Base-by-base conservation (phyloP, 2,329 filamentous ascomycete species). In the Chaetomiaceae sp. region DNA sequence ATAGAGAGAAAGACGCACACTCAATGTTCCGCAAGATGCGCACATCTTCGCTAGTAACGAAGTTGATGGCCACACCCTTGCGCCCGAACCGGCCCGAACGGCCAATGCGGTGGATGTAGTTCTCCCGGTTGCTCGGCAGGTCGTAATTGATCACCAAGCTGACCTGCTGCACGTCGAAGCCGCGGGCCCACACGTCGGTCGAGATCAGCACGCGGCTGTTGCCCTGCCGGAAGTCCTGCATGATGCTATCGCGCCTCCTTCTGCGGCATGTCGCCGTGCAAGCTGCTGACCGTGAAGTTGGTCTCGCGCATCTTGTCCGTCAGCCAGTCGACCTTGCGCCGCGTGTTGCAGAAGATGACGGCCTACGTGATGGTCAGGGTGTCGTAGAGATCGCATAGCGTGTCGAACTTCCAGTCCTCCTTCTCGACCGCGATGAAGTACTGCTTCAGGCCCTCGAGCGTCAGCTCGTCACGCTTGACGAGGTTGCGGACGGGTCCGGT, bases 321-420 rank as follows among this genome's bases (percentile, higher is more conserved):
- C 50, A 98, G 74, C 93, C 93, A 98, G 68, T 98, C 93, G 43
- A 98, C 93, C 86, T 98, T 98, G 68, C 93, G 83, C 57, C 93
- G 84, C 6, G 93, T 98, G 71, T 98, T 98, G 78, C 93, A 98
- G 77, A 98, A 98, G 66, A 98, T 98, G 66, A 98, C 93, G 37
- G 93, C 93, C 72, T 97, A 93, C 14, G 93, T 97, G 63, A 98
- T 97, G 45, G 93, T 98, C 36, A 98, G 79, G 11, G 93, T 97
- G 66, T 98, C 93, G 76, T 98, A 98, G 48, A 98, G 83, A 71
- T 98, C 93, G 68, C 89, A 97, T 4, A 98, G 82, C 3, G 93
- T 98, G 66, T 98, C 93, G 59, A 98, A 95, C 69, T 98, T 98
- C 93, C 93, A 98, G 66, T 97, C 93, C 68, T 98, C 93, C 74